These are phyloP conservation scores for Chenopodium berlandieri DNA, from an alignment of 148 eudicot genomes.

Conservation along the genomic window DNA sequence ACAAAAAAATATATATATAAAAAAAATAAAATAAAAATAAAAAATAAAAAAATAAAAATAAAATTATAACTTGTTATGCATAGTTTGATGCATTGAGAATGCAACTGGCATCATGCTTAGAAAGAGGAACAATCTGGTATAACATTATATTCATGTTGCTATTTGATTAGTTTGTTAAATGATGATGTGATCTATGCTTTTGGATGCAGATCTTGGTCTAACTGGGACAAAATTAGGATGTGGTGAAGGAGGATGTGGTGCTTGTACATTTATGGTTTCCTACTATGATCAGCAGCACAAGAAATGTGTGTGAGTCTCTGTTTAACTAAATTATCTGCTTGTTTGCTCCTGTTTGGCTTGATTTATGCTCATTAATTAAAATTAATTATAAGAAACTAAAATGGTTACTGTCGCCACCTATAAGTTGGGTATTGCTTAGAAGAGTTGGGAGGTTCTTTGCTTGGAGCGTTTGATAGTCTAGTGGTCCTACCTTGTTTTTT, in stretches of 20 bases:
- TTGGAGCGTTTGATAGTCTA: neutral
- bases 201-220: conserved; percentile 64
- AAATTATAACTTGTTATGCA: too few relatives aligned
- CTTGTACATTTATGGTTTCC: conserved; percentile 97
- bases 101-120: neutral
- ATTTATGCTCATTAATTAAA: neutral
- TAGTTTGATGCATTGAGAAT: neutral
- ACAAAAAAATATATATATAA: too few relatives aligned
- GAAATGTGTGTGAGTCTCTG: conserved; percentile 79
- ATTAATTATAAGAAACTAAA: too few relatives aligned
- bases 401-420: neutral
- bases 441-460: neutral
- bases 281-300: conserved; percentile 55
- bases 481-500: too few relatives aligned
- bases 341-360: neutral
- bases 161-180: neutral
- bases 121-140: neutral
- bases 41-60: too few relatives aligned
- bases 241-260: conserved; percentile 99
- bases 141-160: neutral
- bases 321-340: conserved; percentile 3
- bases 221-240: conserved; percentile 96
- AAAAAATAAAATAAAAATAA: too few relatives aligned
- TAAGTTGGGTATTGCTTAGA: neutral
- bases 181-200: conserved; percentile 19